These are phyloP conservation scores for Euphorbia pulcherrima DNA, from an alignment of 345 rosid species.

Conservation along the genomic window DNA sequence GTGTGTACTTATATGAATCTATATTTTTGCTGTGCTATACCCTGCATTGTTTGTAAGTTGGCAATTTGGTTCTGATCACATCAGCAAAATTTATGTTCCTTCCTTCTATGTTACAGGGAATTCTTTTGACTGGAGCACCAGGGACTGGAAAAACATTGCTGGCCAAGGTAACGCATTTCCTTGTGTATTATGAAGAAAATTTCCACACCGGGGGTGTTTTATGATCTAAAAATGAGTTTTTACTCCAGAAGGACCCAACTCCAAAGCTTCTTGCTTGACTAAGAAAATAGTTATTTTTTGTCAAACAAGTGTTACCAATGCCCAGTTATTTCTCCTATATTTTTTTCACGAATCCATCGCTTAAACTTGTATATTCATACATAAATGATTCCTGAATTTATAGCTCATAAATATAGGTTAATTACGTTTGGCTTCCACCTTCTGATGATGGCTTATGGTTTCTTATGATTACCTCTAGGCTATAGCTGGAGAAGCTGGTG, in stretches of 20 bases:
- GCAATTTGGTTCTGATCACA: background rate
- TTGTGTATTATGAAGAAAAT: slow-evolving; percentile 1
- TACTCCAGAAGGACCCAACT: slow-evolving; percentile 5
- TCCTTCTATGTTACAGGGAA: slow-evolving; percentile 54
- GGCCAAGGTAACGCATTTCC: slow-evolving; percentile 62
- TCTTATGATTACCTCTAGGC: slow-evolving; percentile 49
- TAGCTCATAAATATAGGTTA: background rate
- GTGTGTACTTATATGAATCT: background rate
- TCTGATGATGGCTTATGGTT: slow-evolving; percentile 9
- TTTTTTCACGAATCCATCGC: background rate
- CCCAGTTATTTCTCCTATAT: background rate
- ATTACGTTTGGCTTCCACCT: background rate
- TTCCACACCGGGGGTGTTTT: background rate
- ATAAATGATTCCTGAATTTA: background rate
- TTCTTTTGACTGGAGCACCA: slow-evolving; percentile 97
- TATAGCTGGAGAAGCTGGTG: slow-evolving; percentile 99
- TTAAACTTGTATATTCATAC: background rate
- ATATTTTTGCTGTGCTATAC: background rate
- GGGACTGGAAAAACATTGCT: slow-evolving; percentile 98
- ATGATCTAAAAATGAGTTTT: background rate
- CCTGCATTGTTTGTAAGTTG: background rate
- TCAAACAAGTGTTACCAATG: too few relatives aligned
- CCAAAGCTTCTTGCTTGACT: background rate
- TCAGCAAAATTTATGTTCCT: background rate
- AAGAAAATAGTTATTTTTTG: too few relatives aligned